Evolutionary conservation across 257 asterid genomes (phyloP), one percentile per base, ranked within the genome.

Genomic region (Thymus quinquecostatus): DNA sequence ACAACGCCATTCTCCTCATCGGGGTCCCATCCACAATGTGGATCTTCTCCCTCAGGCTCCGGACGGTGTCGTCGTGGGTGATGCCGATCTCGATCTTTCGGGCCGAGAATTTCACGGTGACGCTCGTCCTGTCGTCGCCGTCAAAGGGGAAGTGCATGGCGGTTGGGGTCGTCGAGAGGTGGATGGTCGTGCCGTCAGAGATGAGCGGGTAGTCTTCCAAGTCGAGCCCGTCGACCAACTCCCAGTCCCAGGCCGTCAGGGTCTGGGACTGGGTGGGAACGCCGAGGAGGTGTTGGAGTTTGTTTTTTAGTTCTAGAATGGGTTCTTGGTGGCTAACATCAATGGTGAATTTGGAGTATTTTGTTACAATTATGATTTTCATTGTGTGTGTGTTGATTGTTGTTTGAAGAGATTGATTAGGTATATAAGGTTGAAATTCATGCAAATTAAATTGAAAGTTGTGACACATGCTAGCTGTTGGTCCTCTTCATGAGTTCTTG

Each of bases 1-100:
- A 77, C 21, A 91, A 34, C 3, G 85, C 45, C 95, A 89, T 84
- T 65, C 92, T 74, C 49, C 70, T 76, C 55, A 87, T 91, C 0
- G 96, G 89, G 7, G 92, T 83, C 10, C 88, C 92, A 21, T 87
- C 88, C 0, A 86, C 70, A 5, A 87, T 83, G 75, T 91, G 96
- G 78, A 91, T 91, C 56, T 91, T 91, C 74, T 89, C 96, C 69
- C 87, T 91, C 13, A 91, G 79, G 85, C 89, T 87, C 21, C 84
- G 75, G 51, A 91, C 87, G 0, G 92, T 87, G 80, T 91, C 96
- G 29, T 71, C 70, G 8, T 49, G 48, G 10, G 83, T 90, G 1
- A 85, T 86, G 8, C 62, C 55, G 47, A 71, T 49, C 32, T 71
- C 69, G 56, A 71, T 27, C 12, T 49, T 71, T 50, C 70, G 44